Conservation (phyloP, 495 filamentous ascomycete genomes). For the Mytilinidion resinicola region DNA sequence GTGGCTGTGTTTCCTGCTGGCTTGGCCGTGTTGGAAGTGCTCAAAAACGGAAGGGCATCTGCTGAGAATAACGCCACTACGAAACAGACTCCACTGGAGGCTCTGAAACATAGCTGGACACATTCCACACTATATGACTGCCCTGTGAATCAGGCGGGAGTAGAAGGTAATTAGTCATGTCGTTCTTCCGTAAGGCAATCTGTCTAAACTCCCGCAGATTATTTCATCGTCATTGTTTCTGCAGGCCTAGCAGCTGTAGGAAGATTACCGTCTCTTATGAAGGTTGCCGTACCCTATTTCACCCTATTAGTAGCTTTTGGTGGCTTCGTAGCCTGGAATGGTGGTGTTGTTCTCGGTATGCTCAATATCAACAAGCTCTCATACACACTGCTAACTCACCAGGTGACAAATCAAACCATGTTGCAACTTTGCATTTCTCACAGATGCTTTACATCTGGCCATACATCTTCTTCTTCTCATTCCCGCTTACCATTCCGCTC, state of each 20-base stretch:
- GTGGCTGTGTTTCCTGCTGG: conserved; percentile 79
- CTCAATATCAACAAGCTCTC: conserved; percentile 2
- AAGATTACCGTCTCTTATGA: conserved; percentile 45
- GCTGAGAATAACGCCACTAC: not conserved
- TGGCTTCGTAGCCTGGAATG: conserved; percentile 76
- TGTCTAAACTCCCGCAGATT: conserved; percentile 44
- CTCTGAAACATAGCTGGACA: conserved; percentile 29
- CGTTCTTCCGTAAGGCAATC: not conserved
- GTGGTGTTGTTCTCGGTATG: conserved; percentile 80
- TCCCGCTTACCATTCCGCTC: conserved; percentile 61
- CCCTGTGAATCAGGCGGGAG: conserved; percentile 29
- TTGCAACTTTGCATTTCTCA: conserved; percentile 77
- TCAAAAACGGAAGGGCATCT: conserved; percentile 1
- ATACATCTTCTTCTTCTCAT: conserved; percentile 82
- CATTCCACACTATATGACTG: conserved; percentile 54
- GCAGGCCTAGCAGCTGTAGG: conserved; percentile 50
- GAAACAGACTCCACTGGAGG: not conserved
- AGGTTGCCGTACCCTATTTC: conserved; percentile 59
- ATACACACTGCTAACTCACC: conserved; percentile 17
- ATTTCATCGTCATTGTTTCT: conserved; percentile 53
- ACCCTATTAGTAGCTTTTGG: conserved; percentile 61
- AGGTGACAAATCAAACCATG: conserved; percentile 92
- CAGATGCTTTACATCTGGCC: conserved; percentile 96
- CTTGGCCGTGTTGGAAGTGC: conserved; percentile 49
- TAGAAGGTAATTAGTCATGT: conserved; percentile 37